Conservation (phyloP, 176 grass and related monocot genomes). For the Puya raimondii region DNA sequence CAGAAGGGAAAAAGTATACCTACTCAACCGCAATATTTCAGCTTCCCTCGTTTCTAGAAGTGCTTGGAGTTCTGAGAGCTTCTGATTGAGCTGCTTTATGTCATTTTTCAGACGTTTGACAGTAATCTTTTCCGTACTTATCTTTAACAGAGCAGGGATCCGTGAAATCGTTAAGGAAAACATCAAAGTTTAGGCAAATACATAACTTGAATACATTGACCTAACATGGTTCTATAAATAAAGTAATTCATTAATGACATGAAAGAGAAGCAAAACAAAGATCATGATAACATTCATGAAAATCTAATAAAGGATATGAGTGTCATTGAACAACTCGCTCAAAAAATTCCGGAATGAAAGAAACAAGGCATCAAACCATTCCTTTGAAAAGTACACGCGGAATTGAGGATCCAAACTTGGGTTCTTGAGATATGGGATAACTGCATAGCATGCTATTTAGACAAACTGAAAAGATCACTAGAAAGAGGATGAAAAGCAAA, state of each 20-base stretch:
- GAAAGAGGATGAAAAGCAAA: conserved; percentile 9
- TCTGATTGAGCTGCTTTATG: conserved; percentile 88
- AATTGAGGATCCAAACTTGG: conserved; percentile 92
- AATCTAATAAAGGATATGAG: conserved; percentile 66
- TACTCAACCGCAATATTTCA: conserved; percentile 62
- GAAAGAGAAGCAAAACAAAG: background rate
- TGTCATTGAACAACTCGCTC: conserved; percentile 85
- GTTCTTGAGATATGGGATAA: conserved; percentile 79
- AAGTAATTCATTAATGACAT: conserved; percentile 2
- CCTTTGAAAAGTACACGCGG: conserved; percentile 92
- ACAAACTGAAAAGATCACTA: conserved; percentile 19
- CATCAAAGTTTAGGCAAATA: background rate
- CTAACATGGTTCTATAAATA: background rate
- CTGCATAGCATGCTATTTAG: conserved; percentile 44
- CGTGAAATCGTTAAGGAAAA: conserved; percentile 69
- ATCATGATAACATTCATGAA: background rate
- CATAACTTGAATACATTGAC: background rate
- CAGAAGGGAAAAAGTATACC: conserved; percentile 30
- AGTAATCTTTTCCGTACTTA: conserved; percentile 82
- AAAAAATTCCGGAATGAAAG: conserved; percentile 80
- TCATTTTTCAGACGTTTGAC: conserved; percentile 81
- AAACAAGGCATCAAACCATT: conserved; percentile 77
- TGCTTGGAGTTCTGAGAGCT: conserved; percentile 80
- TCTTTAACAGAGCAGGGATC: conserved; percentile 74
- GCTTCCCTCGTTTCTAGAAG: conserved; percentile 73